Conservation (phyloP, 1,284 basidiomycete species). For the Rhodotorula sp. region DNA sequence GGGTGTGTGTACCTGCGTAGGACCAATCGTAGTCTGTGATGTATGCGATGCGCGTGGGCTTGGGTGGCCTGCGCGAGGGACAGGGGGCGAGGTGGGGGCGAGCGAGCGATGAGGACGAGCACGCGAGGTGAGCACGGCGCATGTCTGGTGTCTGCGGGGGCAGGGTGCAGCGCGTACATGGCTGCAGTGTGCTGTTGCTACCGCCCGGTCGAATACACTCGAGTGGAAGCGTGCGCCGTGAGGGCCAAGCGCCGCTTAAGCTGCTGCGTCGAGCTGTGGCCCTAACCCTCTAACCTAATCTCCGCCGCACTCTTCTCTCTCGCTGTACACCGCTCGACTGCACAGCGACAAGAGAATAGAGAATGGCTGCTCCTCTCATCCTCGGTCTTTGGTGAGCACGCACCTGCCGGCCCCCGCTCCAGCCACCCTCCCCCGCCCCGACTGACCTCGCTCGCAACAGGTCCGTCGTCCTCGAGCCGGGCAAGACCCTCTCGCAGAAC, state of each 20-base stretch:
- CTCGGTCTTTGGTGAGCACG: slow-evolving; percentile 42
- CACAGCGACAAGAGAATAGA: too few species aligned
- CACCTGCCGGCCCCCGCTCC: background rate
- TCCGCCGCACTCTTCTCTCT: background rate
- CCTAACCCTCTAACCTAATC: background rate
- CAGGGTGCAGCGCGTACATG: background rate
- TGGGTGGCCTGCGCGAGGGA: background rate
- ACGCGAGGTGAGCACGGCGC: too few species aligned
- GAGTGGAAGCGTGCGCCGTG: too few species aligned
- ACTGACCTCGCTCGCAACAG: slow-evolving; percentile 8
- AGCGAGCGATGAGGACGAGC: background rate
- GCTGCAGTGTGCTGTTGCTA: too few species aligned
- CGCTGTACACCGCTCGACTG: background rate
- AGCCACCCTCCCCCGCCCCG: background rate
- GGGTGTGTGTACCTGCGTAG: slow-evolving; percentile 26
- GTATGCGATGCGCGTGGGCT: slow-evolving; percentile 67
- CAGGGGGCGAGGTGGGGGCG: background rate
- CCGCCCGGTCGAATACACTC: too few species aligned
- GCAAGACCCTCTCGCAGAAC: slow-evolving; percentile 39
- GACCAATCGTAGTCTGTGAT: slow-evolving; percentile 87
- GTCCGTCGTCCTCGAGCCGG: slow-evolving; percentile 43
- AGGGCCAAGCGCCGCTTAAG: too few species aligned
- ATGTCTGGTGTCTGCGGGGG: background rate
- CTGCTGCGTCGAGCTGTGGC: background rate
- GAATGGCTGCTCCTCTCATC: slow-evolving; percentile 34